These are phyloP conservation scores for Rubus idaeus DNA, from an alignment of 306 rosid species.

Conservation along the genomic window DNA sequence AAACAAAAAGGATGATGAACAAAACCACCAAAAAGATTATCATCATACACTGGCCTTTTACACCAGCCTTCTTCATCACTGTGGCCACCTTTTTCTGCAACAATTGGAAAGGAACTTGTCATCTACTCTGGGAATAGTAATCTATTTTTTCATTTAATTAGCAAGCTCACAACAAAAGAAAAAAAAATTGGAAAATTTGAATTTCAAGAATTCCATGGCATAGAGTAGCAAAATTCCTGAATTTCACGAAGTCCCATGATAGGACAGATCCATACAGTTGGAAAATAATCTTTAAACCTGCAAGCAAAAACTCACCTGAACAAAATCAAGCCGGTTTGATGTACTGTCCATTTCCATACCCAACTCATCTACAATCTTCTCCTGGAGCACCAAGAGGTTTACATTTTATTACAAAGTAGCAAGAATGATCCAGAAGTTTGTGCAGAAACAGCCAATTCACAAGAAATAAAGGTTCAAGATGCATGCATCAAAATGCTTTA, in stretches of 20 bases:
- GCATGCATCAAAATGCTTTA: constrained; percentile 13
- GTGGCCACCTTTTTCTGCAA: constrained; percentile 91
- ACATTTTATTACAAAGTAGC: constrained; percentile 9
- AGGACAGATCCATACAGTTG: neutral
- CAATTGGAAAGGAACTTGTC: constrained; percentile 4
- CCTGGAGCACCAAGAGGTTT: constrained; percentile 51
- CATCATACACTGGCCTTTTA: constrained; percentile 90
- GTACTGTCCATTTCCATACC: constrained; percentile 94
- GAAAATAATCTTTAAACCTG: constrained; percentile 26
- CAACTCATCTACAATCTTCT: constrained; percentile 78
- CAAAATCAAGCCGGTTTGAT: constrained; percentile 91
- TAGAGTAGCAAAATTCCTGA: neutral
- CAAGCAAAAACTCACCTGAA: constrained; percentile 70
- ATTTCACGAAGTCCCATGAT: neutral
- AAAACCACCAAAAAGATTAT: constrained; percentile 72
- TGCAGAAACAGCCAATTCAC: neutral
- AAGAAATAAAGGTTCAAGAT: constrained; percentile 6
- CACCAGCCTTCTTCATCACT: constrained; percentile 95
- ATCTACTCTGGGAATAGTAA: neutral
- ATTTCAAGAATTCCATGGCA: neutral
- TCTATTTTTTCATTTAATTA: neutral
- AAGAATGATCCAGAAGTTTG: neutral
- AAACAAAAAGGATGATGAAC: constrained; percentile 81
- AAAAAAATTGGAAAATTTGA: neutral
- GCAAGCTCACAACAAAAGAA: neutral